phyloP scores from a whole-genome alignment of 371 early-diverging fungal species.

The Globomyces sp. region DNA sequence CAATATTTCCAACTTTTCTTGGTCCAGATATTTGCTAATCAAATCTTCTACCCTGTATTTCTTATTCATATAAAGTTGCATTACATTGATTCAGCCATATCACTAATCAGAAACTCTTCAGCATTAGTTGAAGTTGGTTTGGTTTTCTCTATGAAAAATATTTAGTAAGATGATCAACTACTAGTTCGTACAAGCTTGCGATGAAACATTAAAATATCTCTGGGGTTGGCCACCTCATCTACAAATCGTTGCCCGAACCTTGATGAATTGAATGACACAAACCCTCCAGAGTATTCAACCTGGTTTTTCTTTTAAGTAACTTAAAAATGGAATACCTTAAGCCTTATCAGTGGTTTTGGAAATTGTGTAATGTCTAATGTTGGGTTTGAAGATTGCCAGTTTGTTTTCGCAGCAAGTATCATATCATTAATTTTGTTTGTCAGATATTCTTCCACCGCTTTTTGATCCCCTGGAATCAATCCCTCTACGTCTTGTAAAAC shows the following conservation, averaged over 20 bases:
- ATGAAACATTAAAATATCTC: constrained; percentile 84
- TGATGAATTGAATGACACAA: constrained; percentile 76
- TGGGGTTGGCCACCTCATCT: constrained; percentile 90
- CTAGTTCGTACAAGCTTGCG: constrained; percentile 36
- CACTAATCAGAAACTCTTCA: constrained; percentile 18
- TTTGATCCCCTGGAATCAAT: constrained; percentile 33
- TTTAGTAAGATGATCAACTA: neutral
- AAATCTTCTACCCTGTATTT: constrained; percentile 69
- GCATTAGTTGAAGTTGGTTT: constrained; percentile 11
- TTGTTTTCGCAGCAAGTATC: constrained; percentile 61
- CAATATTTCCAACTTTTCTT: constrained; percentile 65
- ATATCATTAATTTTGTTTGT: constrained; percentile 55
- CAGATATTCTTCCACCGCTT: constrained; percentile 44
- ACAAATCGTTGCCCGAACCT: constrained; percentile 82
- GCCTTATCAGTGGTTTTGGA: constrained; percentile 75
- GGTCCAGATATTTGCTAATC: constrained; percentile 67
- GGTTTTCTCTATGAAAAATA: neutral
- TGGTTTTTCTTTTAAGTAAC: no score
- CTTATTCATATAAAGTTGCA: constrained; percentile 64
- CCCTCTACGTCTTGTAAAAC: constrained; percentile 51
- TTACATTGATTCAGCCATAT: constrained; percentile 19
- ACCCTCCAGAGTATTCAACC: constrained; percentile 81
- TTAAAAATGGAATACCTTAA: constrained; percentile 44
- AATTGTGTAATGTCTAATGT: constrained; percentile 24
- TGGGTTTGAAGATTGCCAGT: constrained; percentile 53